Evolutionary conservation across 306 rosid genomes (phyloP).

Genomic region (Vigna nakashimae): DNA sequence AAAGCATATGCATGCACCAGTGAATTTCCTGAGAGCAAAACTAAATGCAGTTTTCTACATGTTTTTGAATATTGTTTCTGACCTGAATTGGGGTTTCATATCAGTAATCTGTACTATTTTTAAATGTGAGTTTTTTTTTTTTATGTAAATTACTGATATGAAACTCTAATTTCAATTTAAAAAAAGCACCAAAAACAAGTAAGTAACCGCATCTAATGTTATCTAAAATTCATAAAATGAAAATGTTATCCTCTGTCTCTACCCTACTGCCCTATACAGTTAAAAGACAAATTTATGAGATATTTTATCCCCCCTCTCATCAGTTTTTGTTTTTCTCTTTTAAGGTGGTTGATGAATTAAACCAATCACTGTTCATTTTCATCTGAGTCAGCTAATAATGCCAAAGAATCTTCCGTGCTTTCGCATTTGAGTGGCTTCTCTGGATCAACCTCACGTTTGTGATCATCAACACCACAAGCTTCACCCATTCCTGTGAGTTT

Average conservation of each 20-base stretch:
- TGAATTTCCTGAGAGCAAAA: conserved; percentile 28
- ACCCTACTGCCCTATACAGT: conserved; percentile 56
- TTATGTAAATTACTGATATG: not conserved
- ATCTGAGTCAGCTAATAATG: conserved; percentile 28
- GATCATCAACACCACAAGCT: conserved; percentile 40
- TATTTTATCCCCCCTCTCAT: not conserved
- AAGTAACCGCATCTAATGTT: conserved; percentile 10
- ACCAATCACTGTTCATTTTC: conserved; percentile 47
- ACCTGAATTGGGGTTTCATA: not conserved
- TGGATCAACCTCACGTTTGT: conserved; percentile 42
- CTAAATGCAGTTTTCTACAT: not conserved
- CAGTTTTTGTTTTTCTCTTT: not conserved
- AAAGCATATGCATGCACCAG: not conserved
- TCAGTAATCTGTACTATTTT: not conserved
- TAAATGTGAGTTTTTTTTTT: not conserved
- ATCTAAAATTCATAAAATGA: conserved; percentile 27
- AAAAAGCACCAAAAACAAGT: not conserved
- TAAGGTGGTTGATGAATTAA: conserved; percentile 37
- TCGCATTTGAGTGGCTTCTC: conserved; percentile 45
- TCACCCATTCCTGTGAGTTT: conserved; percentile 55
- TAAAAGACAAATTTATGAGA: conserved; percentile 44
- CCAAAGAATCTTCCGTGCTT: conserved; percentile 53
- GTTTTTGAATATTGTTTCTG: not conserved
- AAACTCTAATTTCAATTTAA: not conserved
- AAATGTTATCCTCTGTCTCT: conserved; percentile 47